Evolutionary conservation across 805 yeast species (phyloP).

Genomic region (Metschnikowia borealis): DNA sequence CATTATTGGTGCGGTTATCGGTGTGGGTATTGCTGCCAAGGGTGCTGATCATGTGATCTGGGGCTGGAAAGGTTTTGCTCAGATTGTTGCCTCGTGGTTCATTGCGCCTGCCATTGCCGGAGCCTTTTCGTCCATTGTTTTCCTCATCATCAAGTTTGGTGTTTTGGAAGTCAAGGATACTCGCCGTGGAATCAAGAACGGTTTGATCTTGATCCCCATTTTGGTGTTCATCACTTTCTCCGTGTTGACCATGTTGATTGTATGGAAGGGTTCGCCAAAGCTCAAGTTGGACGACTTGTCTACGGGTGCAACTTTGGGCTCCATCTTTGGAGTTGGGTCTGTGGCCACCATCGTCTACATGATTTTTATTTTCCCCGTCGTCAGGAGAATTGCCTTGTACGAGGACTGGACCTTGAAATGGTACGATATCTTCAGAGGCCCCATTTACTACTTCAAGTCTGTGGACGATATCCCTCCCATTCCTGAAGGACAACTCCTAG

Average conservation of each 20-base stretch:
- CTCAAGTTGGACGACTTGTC: constrained; percentile 53
- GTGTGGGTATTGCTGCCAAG: constrained; percentile 69
- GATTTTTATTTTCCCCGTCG: constrained; percentile 56
- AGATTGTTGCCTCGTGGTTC: constrained; percentile 76
- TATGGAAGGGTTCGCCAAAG: constrained; percentile 77
- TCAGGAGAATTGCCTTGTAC: constrained; percentile 54
- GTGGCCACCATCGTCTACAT: constrained; percentile 51
- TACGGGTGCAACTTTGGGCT: constrained; percentile 49
- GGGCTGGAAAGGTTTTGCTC: constrained; percentile 75
- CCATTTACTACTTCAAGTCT: constrained; percentile 50
- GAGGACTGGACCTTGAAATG: constrained; percentile 64
- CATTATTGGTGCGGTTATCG: constrained; percentile 71
- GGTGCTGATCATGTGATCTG: constrained; percentile 59
- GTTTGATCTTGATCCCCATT: constrained; percentile 53
- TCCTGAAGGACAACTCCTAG: constrained; percentile 54
- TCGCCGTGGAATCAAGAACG: constrained; percentile 45
- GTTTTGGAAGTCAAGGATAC: constrained; percentile 57
- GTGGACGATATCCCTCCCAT: constrained; percentile 60
- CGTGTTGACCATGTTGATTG: constrained; percentile 70
- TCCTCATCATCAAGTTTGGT: constrained; percentile 53
- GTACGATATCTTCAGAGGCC: constrained; percentile 57
- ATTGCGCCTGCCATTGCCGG: constrained; percentile 75
- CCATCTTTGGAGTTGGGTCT: constrained; percentile 63
- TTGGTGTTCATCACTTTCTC: constrained; percentile 58
- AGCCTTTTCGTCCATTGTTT: constrained; percentile 52